A percentile compares a stretch with the other conserved stretches of the same genome.
phyloP scores from a whole-genome alignment of 495 filamentous ascomycete species.

The Astrocystis sublimbata region DNA sequence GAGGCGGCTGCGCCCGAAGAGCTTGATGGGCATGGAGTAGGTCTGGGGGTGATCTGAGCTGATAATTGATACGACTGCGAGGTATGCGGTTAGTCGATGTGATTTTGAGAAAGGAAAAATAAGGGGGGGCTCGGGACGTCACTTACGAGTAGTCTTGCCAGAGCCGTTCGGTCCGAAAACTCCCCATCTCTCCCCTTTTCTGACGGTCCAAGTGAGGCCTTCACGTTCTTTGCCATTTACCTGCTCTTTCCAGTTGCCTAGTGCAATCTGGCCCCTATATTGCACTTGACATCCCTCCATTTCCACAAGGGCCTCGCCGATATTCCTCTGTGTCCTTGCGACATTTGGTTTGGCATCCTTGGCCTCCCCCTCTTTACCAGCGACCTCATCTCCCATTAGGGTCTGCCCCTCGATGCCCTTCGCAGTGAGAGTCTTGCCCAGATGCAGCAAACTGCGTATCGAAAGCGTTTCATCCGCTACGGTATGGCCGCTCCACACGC shows the following conservation, averaged over 20 bases:
- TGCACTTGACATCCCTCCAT: slow-evolving; percentile 80
- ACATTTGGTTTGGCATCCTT: background rate
- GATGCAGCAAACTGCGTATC: slow-evolving; percentile 51
- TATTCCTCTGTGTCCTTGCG: slow-evolving; percentile 18
- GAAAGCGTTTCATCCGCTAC: slow-evolving; percentile 41
- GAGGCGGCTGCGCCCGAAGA: slow-evolving; percentile 81
- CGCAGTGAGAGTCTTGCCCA: slow-evolving; percentile 49
- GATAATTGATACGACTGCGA: slow-evolving; percentile 72
- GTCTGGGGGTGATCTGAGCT: slow-evolving; percentile 95
- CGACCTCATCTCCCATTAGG: slow-evolving; percentile 30
- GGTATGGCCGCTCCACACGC: slow-evolving; percentile 36
- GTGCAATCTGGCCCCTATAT: slow-evolving; percentile 73
- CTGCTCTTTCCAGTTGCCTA: slow-evolving; percentile 75
- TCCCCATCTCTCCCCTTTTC: slow-evolving; percentile 83
- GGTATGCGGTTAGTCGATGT: background rate
- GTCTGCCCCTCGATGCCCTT: slow-evolving; percentile 43
- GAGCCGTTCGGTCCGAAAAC: slow-evolving; percentile 89
- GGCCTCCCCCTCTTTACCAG: slow-evolving; percentile 6
- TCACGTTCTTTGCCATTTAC: slow-evolving; percentile 45
- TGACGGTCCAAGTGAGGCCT: slow-evolving; percentile 81
- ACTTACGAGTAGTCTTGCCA: slow-evolving; percentile 75
- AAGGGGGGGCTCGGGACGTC: no score
- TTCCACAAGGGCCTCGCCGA: slow-evolving; percentile 70
- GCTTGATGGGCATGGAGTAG: slow-evolving; percentile 80
- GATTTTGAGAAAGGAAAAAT: background rate